Base-by-base conservation (phyloP, 2,329 filamentous ascomycete species). In the Apiospora pterosperma region DNA sequence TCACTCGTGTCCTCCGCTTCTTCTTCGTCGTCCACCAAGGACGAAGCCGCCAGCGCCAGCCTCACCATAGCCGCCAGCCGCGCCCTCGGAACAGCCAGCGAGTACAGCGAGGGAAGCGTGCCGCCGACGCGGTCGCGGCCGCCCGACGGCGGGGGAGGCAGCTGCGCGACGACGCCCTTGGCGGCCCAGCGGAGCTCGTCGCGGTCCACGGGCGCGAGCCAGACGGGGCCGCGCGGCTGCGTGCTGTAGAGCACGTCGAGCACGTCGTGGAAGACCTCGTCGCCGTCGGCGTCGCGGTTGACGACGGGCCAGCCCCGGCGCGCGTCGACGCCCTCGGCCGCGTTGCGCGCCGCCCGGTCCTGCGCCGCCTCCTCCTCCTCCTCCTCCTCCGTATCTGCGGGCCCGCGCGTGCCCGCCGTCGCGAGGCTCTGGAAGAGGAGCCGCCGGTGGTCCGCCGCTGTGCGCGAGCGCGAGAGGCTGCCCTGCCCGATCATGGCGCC, bases 351-450 rank as follows among this genome's bases (percentile, higher is more conserved):
- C 16, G 19, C 48, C 12, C 36, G 58, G n/a, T 14, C 34, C 5
- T 59, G 19, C 1, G 14, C 28, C 8, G 19, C 28, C 16, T 19
- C 6, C 6, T 28, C 52, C 14, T 3, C 25, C 5, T 58, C 25
- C 5, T 16, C 25, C 5, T 16, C 16, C 7, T 34, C 11, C 6
- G 11, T 16, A n/a, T 5, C 28, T 25, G 11, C 11, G 12, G 28
- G 14, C 12, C 11, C 2, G n/a, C 7, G 28, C 1, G 21, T 25
- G 12, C 44, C 14, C 19, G 19, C 10, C 31, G 62, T 65, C 25
- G 68, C 66, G 19, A 70, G 48, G 62, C 68, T 70, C 21, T 70
- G 68, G 62, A 70, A 70, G 11, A 70, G 44, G 12, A 68, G 36
- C 5, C 68, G 64, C n/a, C 64, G 62, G 23, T 67, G 66, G 52